Evolutionary conservation across 257 asterid genomes (phyloP).

Genomic region (Solanum ossicruentum): DNA sequence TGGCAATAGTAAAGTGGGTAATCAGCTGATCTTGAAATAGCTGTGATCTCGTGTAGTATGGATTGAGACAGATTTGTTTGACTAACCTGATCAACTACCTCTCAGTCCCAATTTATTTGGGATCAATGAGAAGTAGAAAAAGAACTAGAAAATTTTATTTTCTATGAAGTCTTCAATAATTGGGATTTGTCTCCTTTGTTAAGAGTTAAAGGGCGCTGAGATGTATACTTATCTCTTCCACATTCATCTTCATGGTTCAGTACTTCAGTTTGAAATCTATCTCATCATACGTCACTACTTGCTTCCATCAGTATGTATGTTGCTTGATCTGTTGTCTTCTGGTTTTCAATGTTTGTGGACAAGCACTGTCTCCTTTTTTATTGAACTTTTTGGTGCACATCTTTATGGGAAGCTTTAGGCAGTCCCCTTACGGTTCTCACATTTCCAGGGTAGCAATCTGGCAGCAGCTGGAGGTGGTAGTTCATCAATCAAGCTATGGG

Average conservation of each 20-base stretch:
- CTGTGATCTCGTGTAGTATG: background rate
- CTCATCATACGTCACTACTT: background rate
- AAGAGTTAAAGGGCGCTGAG: background rate
- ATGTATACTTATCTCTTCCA: background rate
- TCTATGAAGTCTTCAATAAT: background rate
- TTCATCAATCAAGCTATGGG: conserved; percentile 90
- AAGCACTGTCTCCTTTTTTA: background rate
- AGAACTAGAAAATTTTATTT: background rate
- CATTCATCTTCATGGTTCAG: background rate
- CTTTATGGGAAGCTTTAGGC: background rate
- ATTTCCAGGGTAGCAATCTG: conserved; percentile 64
- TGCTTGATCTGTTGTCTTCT: background rate
- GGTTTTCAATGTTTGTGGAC: background rate
- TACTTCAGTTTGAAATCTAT: background rate
- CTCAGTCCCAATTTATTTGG: background rate
- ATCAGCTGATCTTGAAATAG: background rate
- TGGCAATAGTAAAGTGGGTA: background rate
- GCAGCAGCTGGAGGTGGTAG: conserved; percentile 99
- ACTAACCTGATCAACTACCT: background rate
- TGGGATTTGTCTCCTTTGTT: background rate
- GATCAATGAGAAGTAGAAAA: background rate
- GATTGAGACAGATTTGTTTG: background rate
- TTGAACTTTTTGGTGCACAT: background rate
- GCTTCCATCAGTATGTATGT: background rate
- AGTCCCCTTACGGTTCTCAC: background rate